These are phyloP conservation scores for Spathaspora arborariae DNA, from an alignment of 805 yeast genomes.

Conservation along the genomic window DNA sequence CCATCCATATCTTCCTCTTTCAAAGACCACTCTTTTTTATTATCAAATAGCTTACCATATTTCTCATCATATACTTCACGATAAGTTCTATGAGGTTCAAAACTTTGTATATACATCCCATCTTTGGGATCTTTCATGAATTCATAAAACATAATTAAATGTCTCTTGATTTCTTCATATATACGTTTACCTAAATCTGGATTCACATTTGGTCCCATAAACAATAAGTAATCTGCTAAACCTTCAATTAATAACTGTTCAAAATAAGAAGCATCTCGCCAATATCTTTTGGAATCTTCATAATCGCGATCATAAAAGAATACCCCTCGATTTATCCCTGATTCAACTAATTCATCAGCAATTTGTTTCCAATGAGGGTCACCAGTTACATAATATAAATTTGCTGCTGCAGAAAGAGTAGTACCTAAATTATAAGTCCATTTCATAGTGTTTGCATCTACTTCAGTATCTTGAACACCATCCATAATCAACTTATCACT, in stretches of 20 bases:
- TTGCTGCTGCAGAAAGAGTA: constrained; percentile 51
- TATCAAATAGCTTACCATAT: constrained; percentile 54
- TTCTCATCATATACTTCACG: constrained; percentile 43
- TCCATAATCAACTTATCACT: constrained; percentile 56
- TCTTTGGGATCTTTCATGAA: constrained; percentile 55
- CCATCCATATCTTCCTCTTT: constrained; percentile 49
- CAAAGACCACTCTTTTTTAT: constrained; percentile 46
- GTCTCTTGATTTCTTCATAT: constrained; percentile 47
- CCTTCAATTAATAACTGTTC: constrained; percentile 66
- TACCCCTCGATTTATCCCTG: constrained; percentile 53
- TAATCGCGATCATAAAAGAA: constrained; percentile 65
- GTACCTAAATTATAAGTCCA: constrained; percentile 70
- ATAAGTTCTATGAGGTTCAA: constrained; percentile 55
- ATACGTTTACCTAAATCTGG: constrained; percentile 31
- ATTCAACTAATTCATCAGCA: constrained; percentile 49
- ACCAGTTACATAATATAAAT: constrained; percentile 47
- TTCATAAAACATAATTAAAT: constrained; percentile 53
- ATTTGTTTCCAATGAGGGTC: constrained; percentile 48
- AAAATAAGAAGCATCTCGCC: constrained; percentile 63
- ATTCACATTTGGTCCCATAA: constrained; percentile 41
- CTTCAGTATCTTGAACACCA: constrained; percentile 50
- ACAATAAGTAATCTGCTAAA: constrained; percentile 57
- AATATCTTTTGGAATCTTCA: constrained; percentile 49
- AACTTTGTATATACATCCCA: constrained; percentile 55
- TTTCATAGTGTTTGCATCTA: constrained; percentile 46